phyloP scores from a whole-genome alignment of 2,329 filamentous ascomycete species.

The Scopulariopsis brevicaulis region DNA sequence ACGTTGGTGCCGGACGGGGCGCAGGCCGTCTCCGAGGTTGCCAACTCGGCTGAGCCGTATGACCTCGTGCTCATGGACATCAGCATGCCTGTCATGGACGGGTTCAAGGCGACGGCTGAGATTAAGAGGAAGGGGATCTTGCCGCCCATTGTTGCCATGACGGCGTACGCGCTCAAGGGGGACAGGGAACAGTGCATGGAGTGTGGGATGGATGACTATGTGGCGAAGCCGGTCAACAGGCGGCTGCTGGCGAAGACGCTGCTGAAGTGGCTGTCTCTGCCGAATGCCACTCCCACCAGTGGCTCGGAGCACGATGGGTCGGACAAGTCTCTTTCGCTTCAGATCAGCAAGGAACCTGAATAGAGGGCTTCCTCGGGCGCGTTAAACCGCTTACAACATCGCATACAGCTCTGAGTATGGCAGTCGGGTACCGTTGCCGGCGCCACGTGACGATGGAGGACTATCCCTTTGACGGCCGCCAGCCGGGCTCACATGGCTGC shows the following conservation, averaged over 20 bases:
- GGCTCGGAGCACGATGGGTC: not conserved
- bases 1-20: constrained; percentile 10
- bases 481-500: too few relatives aligned
- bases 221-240: constrained; percentile 42
- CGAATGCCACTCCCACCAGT: not conserved
- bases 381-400: too few relatives aligned
- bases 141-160: constrained; percentile 38
- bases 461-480: too few relatives aligned
- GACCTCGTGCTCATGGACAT: constrained; percentile 29
- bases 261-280: not conserved
- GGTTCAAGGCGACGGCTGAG: constrained; percentile 29
- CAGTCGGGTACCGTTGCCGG: too few relatives aligned
- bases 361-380: too few relatives aligned
- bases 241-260: constrained; percentile 27
- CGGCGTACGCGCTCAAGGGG: constrained; percentile 42
- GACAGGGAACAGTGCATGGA: constrained; percentile 40
- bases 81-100: constrained; percentile 40
- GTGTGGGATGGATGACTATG: constrained; percentile 43
- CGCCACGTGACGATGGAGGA: too few relatives aligned
- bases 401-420: too few relatives aligned
- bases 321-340: not conserved
- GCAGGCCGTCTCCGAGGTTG: constrained; percentile 16
- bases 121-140: constrained; percentile 29
- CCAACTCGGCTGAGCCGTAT: constrained; percentile 14
- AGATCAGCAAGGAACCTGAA: too few relatives aligned